Base-by-base conservation (phyloP, 371 early-diverging fungal genomes). In the Mucor lusitanicus region DNA sequence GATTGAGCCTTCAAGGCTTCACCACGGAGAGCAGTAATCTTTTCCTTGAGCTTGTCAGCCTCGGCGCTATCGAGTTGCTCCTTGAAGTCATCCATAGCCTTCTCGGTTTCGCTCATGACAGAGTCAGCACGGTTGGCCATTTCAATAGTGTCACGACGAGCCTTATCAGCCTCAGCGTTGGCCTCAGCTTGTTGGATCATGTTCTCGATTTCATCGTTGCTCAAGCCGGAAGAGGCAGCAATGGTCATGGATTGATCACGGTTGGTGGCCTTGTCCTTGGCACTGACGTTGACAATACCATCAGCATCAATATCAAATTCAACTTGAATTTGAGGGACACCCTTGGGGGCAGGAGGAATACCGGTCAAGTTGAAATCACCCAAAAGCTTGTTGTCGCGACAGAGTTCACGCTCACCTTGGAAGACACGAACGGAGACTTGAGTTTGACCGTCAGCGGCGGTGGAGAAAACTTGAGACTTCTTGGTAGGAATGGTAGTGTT, bases 401-500 rank as follows among this genome's bases (percentile, higher is more conserved):
- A 94, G 40, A 99, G 87, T 77, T 97, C 95, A 85, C 99, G 94
- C 87, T 99, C 99, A 70, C 99, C 99, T 83, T 99, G 99, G 92
- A 91, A 99, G 40, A 99, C 97, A 79, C 90, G 92, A 77, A 99
- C 97, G 68, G 95, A 94, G 62, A 99, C 99, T 65, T 95, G 94
- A 30, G 97, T 97, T 83, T 99, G 99, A 27, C 97, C 97, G 81
- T 99, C 99, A 59, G 99, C 98, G 12, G 99, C 98, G 21, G 99
- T 99, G 63, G 99, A 98, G 91, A 99, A 99, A 61, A 92, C 90
- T 81, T 99, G 98, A n/a, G 95, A 91, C 85, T 98, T 97, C 87
- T 98, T 99, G 78, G 98, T 98, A 37, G 99, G 99, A 69, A 99
- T 97, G 27, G 99, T 98, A 40, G 99, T 98, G 88, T 99, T 99